phyloP scores from a whole-genome alignment of 1,284 basidiomycete genomes.

The Apiotrichum sp. region DNA sequence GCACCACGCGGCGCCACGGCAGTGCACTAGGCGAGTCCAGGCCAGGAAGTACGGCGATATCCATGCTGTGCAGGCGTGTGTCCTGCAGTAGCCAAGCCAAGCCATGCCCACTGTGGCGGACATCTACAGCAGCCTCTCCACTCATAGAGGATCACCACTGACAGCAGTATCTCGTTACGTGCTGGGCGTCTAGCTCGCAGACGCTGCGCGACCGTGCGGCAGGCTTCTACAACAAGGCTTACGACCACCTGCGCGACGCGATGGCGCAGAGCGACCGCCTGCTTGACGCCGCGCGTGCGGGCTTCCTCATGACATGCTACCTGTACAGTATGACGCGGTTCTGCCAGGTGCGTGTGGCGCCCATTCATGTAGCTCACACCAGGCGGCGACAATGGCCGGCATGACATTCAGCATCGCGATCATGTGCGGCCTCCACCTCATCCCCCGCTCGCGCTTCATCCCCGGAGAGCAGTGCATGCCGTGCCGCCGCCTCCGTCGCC shows the following conservation, averaged over 20 bases:
- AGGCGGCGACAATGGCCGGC: not conserved
- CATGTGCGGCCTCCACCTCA: slow-evolving; percentile 8
- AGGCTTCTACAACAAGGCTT: slow-evolving; percentile 7
- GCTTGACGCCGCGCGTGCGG: slow-evolving; percentile 13
- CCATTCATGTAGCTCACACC: not conserved
- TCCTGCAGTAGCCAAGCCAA: no score
- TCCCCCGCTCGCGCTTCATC: slow-evolving; percentile 6
- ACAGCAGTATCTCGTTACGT: slow-evolving; percentile 13
- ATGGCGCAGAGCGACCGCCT: slow-evolving; percentile 1
- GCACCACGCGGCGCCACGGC: no score
- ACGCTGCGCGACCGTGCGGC: slow-evolving; percentile 5
- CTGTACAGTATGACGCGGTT: slow-evolving; percentile 1
- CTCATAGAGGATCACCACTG: not conserved
- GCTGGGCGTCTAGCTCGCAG: slow-evolving; percentile 9
- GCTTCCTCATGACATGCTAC: slow-evolving; percentile 6
- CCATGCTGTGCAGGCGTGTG: no score
- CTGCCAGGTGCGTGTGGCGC: not conserved
- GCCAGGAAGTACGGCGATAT: no score
- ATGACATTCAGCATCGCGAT: slow-evolving; percentile 5
- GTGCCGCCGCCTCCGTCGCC: not conserved
- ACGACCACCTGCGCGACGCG: slow-evolving; percentile 3
- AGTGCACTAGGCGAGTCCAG: no score
- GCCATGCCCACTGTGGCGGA: no score
- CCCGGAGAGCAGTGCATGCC: not conserved
- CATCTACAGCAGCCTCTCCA: no score